These are phyloP conservation scores for Pichia norvegensis DNA, from an alignment of 1,139 yeast species.

Conservation along the genomic window DNA sequence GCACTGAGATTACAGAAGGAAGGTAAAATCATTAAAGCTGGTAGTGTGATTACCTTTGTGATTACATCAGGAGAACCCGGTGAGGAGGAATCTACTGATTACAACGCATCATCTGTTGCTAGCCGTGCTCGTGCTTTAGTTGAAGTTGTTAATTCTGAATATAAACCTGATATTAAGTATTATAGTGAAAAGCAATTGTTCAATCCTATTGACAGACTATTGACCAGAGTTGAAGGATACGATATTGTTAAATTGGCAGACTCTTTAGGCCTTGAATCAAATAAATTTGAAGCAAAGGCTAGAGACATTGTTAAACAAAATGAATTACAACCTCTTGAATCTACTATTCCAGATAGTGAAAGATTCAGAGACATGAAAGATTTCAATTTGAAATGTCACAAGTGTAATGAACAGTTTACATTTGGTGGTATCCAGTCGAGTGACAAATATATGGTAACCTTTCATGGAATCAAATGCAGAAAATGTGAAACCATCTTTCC, in stretches of 20 bases:
- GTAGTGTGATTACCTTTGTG: slow-evolving; percentile 83
- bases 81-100: slow-evolving; percentile 17
- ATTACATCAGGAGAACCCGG: slow-evolving; percentile 36
- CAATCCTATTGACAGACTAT: slow-evolving; percentile 84
- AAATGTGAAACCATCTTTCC: slow-evolving; percentile 49
- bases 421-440: slow-evolving; percentile 73
- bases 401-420: slow-evolving; percentile 51
- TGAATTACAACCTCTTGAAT: slow-evolving; percentile 69
- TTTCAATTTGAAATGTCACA: slow-evolving; percentile 49
- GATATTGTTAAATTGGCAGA: slow-evolving; percentile 74
- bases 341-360: slow-evolving; percentile 73
- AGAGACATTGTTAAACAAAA: slow-evolving; percentile 29
- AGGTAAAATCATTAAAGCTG: slow-evolving; percentile 83
- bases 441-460: slow-evolving; percentile 48
- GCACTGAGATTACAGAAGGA: slow-evolving; percentile 71
- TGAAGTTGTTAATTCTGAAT: slow-evolving; percentile 46
- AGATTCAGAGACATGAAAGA: slow-evolving; percentile 62
- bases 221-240: slow-evolving; percentile 80
- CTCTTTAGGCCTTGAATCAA: slow-evolving; percentile 69
- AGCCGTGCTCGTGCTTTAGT: slow-evolving; percentile 75
- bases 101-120: slow-evolving; percentile 37
- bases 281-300: slow-evolving; percentile 48
- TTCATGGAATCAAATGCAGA: slow-evolving; percentile 64
- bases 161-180: slow-evolving; percentile 66
- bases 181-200: slow-evolving; percentile 84